Evolutionary conservation across 768 basidiomycete species (phyloP).

Genomic region (Boletus rubroflammeus): DNA sequence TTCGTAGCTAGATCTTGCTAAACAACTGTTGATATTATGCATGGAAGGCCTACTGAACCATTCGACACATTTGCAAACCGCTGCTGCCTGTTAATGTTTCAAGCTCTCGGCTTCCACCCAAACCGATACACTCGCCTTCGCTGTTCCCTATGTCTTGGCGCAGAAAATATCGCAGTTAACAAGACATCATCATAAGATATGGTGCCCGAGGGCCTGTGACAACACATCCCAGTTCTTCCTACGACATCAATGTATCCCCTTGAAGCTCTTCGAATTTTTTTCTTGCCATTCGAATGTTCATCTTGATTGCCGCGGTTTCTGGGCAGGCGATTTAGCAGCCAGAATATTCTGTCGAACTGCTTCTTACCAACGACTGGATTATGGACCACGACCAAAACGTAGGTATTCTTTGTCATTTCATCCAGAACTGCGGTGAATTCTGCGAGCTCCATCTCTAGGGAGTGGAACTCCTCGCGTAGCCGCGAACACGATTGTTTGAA

Average conservation of each 20-base stretch:
- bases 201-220: background rate
- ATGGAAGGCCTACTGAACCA: background rate
- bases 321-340: constrained; percentile 5
- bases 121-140: background rate
- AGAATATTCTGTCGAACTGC: background rate
- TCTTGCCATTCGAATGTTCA: constrained; percentile 85
- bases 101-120: background rate
- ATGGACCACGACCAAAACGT: constrained; percentile 84
- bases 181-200: background rate
- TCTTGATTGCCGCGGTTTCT: constrained; percentile 86
- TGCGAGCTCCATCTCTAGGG: constrained; percentile 80
- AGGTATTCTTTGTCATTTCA: constrained; percentile 90
- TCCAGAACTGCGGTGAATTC: constrained; percentile 90
- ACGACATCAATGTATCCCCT: constrained; percentile 52
- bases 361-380: constrained; percentile 80
- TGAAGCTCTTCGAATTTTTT: constrained; percentile 89
- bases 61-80: background rate
- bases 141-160: background rate
- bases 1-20: background rate
- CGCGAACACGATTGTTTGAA: constrained; percentile 92
- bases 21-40: background rate
- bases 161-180: background rate
- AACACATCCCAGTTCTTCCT: constrained; percentile 2
- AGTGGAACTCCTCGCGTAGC: constrained; percentile 79
- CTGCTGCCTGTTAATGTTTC: background rate